Evolutionary conservation across 805 yeast species (phyloP).

Genomic region (Ogataea henricii): DNA sequence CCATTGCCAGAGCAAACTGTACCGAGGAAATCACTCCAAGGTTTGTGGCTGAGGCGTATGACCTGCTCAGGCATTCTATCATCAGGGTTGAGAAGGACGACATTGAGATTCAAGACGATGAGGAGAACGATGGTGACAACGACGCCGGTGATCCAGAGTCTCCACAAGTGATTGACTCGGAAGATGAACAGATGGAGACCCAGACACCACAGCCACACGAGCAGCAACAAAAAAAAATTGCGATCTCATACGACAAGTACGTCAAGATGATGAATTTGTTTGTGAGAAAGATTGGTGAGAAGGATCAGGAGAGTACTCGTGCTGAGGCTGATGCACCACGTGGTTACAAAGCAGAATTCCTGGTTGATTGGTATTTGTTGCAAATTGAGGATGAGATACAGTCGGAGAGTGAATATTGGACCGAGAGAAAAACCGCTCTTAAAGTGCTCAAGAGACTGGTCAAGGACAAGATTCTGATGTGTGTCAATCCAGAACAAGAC

Average conservation of each 20-base stretch:
- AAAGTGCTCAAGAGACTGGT: constrained; percentile 84
- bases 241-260: constrained; percentile 84
- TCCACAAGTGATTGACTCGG: constrained; percentile 16
- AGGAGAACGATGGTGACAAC: constrained; percentile 30
- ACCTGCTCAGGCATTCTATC: constrained; percentile 83
- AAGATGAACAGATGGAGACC: constrained; percentile 13
- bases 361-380: constrained; percentile 80
- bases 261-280: constrained; percentile 79
- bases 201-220: constrained; percentile 1
- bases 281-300: constrained; percentile 51
- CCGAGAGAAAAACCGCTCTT: constrained; percentile 67
- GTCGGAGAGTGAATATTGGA: constrained; percentile 68
- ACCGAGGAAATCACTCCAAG: constrained; percentile 80
- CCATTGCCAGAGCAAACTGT: constrained; percentile 96
- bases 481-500: constrained; percentile 47
- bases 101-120: constrained; percentile 78
- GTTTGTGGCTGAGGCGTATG: constrained; percentile 92
- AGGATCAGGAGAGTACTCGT: constrained; percentile 11
- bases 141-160: constrained; percentile 39
- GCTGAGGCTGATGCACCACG: constrained; percentile 40
- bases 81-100: constrained; percentile 94
- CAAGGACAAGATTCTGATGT: constrained; percentile 81
- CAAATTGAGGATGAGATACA: constrained; percentile 71
- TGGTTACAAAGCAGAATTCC: constrained; percentile 67
- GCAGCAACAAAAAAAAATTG: constrained; percentile 37